phyloP scores from a whole-genome alignment of 1,284 basidiomycete species.

The Ustilago bromivora region DNA sequence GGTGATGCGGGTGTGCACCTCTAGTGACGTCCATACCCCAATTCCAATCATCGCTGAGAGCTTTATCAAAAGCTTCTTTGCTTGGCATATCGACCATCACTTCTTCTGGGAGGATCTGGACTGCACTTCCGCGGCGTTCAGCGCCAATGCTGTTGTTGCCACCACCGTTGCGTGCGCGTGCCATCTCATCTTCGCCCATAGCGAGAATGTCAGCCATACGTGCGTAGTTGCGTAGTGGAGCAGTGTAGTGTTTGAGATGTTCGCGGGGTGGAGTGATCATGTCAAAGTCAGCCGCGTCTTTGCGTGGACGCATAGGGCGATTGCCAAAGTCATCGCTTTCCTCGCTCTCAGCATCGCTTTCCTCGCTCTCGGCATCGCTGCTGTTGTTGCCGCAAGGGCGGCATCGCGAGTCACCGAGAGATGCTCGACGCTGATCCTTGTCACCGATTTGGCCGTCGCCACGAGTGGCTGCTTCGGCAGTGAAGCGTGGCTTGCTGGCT shows the following conservation, averaged over 20 bases:
- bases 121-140: constrained; percentile 27
- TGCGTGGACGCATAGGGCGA: constrained; percentile 49
- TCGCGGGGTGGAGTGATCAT: constrained; percentile 61
- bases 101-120: constrained; percentile 43
- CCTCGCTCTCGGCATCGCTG: background rate
- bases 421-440: constrained; percentile 16
- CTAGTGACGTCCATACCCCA: constrained; percentile 58
- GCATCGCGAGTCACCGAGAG: constrained; percentile 24
- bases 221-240: constrained; percentile 21
- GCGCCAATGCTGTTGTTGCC: background rate
- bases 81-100: constrained; percentile 45
- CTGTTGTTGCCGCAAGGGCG: constrained; percentile 5
- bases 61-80: constrained; percentile 50
- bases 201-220: constrained; percentile 39
- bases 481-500: constrained; percentile 16
- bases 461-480: constrained; percentile 17
- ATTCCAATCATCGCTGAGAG: constrained; percentile 49
- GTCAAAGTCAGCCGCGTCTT: constrained; percentile 54
- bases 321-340: constrained; percentile 21
- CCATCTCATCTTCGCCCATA: constrained; percentile 44
- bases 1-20: background rate
- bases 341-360: constrained; percentile 17
- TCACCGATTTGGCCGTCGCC: background rate
- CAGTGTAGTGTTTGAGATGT: constrained; percentile 52
- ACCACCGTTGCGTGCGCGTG: constrained; percentile 16